Percentiles rank a stretch among this genome's conserved stretches.
Evolutionary conservation across 179 eudicot species (phyloP).

Genomic region (Corrigiola litoralis): DNA sequence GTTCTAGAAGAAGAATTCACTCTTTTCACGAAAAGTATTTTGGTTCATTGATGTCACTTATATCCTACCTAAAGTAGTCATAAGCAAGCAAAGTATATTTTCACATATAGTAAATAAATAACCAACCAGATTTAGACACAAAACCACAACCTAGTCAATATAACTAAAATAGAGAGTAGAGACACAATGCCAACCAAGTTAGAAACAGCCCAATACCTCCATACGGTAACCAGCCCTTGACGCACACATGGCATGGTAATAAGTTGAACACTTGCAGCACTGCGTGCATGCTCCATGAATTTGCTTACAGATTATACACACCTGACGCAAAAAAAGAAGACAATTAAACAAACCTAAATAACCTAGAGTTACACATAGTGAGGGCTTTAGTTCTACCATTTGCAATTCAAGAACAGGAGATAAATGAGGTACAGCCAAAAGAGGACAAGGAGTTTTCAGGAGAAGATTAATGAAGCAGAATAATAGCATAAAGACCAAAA

Average conservation of each 20-base stretch:
- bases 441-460: not conserved
- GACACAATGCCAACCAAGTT: not conserved
- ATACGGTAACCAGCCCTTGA: conserved; percentile 97
- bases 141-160: not conserved
- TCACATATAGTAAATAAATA: not conserved
- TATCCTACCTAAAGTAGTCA: not conserved
- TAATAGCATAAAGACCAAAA: no score
- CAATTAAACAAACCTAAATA: conserved; percentile 5
- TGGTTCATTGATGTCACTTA: not conserved
- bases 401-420: no score
- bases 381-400: not conserved
- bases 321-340: conserved; percentile 43
- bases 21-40: no score
- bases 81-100: not conserved
- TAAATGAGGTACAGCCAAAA: not conserved
- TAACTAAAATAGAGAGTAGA: not conserved
- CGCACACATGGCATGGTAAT: conserved; percentile 98
- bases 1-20: no score
- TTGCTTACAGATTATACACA: conserved; percentile 96
- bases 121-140: not conserved
- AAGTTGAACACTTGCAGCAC: conserved; percentile 93
- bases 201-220: conserved; percentile 56
- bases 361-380: not conserved
- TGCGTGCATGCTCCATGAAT: conserved; percentile 99
- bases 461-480: not conserved